Evolutionary conservation across 2,329 filamentous ascomycete genomes (phyloP), one percentile per base, ranked within the genome.

Genomic region (Colletotrichum musae): DNA sequence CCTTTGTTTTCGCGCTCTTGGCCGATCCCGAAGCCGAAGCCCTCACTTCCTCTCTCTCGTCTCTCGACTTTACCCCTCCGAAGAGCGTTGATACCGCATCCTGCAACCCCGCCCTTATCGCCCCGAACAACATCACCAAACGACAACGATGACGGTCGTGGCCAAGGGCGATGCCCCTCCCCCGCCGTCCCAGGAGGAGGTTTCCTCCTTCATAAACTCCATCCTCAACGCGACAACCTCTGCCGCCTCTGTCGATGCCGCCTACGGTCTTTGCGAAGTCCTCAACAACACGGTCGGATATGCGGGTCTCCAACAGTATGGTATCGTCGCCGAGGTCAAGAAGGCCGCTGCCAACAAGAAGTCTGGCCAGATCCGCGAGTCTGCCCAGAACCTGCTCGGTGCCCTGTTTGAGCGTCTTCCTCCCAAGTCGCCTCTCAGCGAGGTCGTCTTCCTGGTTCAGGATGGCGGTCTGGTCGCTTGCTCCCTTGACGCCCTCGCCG

Each of bases 271-370:
- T n/a, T 90, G 88, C 82, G 86, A 89, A 74, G 76, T 89, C 26
- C 78, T 91, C 6, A 79, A 88, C 73, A 85, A 84, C 79, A 83
- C 84, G 47, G 83, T 88, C 70, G 87, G 87, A 72, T 85, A 84
- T 75, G 80, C 79, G 47, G 88, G 88, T 67, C 83, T 91, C 58
- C 75, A 80, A 45, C 75, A 83, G 57, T 90, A 89, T 76, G 86
- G 86, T 72, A 78, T 91, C 72, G 76, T 89, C 32, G 79, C 83
- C 75, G 86, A 89, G 78, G 73, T 89, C 71, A 88, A 86, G 78
- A 89, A 97, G 86, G 94, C 93, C 45, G 94, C 95, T 4, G 84
- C 87, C 75, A 94, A 98, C 84, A 99, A 98, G 90, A 99, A 99
- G 87, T 95, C 91, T 81, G 92, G 92, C 16, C 87, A 92, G 47